Evolutionary conservation across 371 early-diverging fungal species (phyloP), one percentile per base, ranked within the genome.

Genomic region (Mortierella sp.): DNA sequence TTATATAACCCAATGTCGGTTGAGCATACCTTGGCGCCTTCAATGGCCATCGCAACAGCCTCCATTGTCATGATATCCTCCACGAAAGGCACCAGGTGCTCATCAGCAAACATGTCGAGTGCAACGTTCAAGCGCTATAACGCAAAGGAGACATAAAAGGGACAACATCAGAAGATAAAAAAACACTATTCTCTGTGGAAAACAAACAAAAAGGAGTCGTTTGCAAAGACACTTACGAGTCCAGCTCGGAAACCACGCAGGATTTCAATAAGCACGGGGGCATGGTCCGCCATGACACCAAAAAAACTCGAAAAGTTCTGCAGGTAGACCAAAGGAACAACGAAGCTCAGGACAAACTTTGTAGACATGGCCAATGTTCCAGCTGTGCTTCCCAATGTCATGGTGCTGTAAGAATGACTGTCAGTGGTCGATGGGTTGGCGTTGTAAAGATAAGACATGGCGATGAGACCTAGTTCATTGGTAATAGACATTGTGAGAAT

Each of bases 41-140:
- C 87, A 8, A 80, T 65, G 7, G 88, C 86, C 54, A 87, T 69
- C 13, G 85, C 86, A 1, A 86, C 86, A 1, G 88, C 85, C 39
- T 87, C 88, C 54, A 86, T 74, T 24, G 84, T 83, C 88, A 86
- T 87, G 10, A 87, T 80, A 21, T 84, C 82, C 39, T 80, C 82
- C 5, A 87, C 83, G 81, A 87, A 87, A 0, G 88, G 88, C 2
- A 83, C 62, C 9, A 87, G 38, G 31, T 82, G 81, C 30, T 76
- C 59, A 12, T 71, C 60, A 2, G 83, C 82, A 71, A 85, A 87
- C 54, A 80, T 79, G 18, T 86, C 81, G 39, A 87, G 62, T 0
- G 83, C 82, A 2, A 54, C 64, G 3, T 70, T 46, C 82, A 84
- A 80, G 10, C 80, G 41, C 86, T 87, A 73, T 54, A 12, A 54